Percentiles rank a stretch among this genome's conserved stretches.
Conservation (phyloP, 495 filamentous ascomycete species). For the Amphirosellinia nigrospora region DNA sequence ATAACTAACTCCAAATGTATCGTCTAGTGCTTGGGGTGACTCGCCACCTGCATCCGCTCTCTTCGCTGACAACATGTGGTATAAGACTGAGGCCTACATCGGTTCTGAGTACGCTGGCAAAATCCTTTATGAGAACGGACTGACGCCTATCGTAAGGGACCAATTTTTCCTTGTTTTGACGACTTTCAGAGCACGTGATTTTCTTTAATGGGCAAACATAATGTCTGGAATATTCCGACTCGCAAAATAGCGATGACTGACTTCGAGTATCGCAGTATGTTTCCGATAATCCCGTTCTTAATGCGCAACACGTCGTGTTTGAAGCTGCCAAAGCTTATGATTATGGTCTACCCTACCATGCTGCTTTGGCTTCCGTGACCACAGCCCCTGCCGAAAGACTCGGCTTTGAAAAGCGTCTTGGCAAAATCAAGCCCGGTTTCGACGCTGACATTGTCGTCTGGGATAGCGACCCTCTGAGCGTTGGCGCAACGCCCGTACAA, state of each 20-base stretch:
- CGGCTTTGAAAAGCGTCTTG: slow-evolving; percentile 63
- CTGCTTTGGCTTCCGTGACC: slow-evolving; percentile 65
- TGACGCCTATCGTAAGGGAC: slow-evolving; percentile 48
- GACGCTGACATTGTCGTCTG: slow-evolving; percentile 72
- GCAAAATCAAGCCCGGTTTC: slow-evolving; percentile 65
- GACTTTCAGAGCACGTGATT: neutral
- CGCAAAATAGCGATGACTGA: neutral
- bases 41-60: slow-evolving; percentile 53
- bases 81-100: slow-evolving; percentile 67
- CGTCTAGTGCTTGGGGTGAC: slow-evolving; percentile 48
- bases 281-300: slow-evolving; percentile 54
- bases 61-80: slow-evolving; percentile 69
- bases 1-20: neutral
- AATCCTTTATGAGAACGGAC: slow-evolving; percentile 62
- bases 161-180: neutral
- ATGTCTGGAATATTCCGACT: neutral
- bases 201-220: neutral
- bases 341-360: slow-evolving; percentile 66
- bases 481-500: slow-evolving; percentile 65
- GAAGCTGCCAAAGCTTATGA: slow-evolving; percentile 67
- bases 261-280: neutral
- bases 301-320: slow-evolving; percentile 58
- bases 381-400: slow-evolving; percentile 65
- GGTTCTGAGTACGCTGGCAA: slow-evolving; percentile 66
- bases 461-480: slow-evolving; percentile 67